Evolutionary conservation across 805 yeast species (phyloP).

Genomic region (Sugiyamaella americana): DNA sequence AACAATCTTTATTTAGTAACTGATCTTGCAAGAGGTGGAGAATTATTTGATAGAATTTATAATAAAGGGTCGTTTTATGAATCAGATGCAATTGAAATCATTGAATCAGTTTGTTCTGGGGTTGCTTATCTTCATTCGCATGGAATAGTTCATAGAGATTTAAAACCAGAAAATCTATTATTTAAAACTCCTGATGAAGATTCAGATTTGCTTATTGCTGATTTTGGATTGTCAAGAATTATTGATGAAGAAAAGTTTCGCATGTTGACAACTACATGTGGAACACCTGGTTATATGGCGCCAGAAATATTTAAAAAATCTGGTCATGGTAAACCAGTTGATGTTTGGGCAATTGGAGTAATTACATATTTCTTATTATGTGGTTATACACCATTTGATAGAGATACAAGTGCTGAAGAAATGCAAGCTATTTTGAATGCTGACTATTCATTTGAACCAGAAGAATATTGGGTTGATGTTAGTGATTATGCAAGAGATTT

Average conservation of each 20-base stretch:
- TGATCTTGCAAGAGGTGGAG: slow-evolving; percentile 63
- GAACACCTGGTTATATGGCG: slow-evolving; percentile 71
- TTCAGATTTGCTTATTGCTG: slow-evolving; percentile 46
- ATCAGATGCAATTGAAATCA: slow-evolving; percentile 44
- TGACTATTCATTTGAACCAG: slow-evolving; percentile 60
- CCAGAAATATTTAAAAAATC: slow-evolving; percentile 55
- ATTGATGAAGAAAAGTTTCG: slow-evolving; percentile 36
- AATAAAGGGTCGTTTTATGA: slow-evolving; percentile 42
- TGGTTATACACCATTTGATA: slow-evolving; percentile 74
- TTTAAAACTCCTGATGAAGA: slow-evolving; percentile 39
- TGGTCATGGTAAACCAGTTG: slow-evolving; percentile 57
- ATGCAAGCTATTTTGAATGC: slow-evolving; percentile 51
- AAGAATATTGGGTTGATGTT: slow-evolving; percentile 48
- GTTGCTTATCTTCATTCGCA: slow-evolving; percentile 52
- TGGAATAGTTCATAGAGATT: slow-evolving; percentile 62
- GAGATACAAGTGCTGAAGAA: slow-evolving; percentile 65
- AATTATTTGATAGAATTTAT: slow-evolving; percentile 55
- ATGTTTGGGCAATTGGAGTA: slow-evolving; percentile 75
- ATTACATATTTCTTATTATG: slow-evolving; percentile 61
- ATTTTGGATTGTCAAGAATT: slow-evolving; percentile 59
- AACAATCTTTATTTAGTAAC: slow-evolving; percentile 51
- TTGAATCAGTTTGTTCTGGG: slow-evolving; percentile 47
- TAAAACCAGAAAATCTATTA: slow-evolving; percentile 66
- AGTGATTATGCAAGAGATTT: slow-evolving; percentile 53
- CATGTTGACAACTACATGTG: slow-evolving; percentile 46